Base-by-base conservation (phyloP, 176 grass and related monocot species). In the Otatea glauca region DNA sequence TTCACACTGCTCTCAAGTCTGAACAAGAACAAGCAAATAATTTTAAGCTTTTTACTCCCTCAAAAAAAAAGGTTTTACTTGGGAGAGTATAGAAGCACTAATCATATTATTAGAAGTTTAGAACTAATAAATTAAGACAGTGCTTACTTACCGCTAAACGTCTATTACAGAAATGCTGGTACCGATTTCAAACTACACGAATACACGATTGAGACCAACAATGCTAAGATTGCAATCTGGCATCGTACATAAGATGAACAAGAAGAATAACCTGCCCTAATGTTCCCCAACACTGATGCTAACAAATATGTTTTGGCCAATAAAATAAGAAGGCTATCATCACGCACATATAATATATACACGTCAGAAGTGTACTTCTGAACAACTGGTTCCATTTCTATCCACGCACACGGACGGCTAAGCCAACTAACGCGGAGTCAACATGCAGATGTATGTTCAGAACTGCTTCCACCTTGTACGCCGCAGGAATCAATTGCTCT, bases 231-330 rank as follows among this genome's bases (percentile, higher is more conserved):
- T 42, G 72, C 55, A 63, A 66, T 11, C 48, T 86, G 66, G 43
- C 66, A 78, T 87, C 66, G 48, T 67, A 86, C 84, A 87, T 72
- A 16, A 74, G 16, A 35, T 44, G 49, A 32, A 76, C 39, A 83
- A 73, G 67, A 66, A 29, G 38, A 54, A 72, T 51, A 66, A 37
- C 43, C 27, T 72, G 61, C 55, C 20, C 62, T 67, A 41, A 37
- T 51, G 68, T 83, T 70, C 42, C 62, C 41, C 72, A 44, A n/a
- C 68, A 23, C 32, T 58, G 16, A 68, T 25, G 35, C 60, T 78
- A 73, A 47, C 4, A 39, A 66, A 74, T 71, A 66, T 60, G 68
- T 51, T 83, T 49, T 24, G 4, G 20, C 32, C 4, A 60, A 77
- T 27, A 39, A 54, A 67, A 7, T 76, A 69, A 14, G 13, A 20